Conservation (phyloP, 1,284 basidiomycete genomes). For the Heterobasidion occidentale region DNA sequence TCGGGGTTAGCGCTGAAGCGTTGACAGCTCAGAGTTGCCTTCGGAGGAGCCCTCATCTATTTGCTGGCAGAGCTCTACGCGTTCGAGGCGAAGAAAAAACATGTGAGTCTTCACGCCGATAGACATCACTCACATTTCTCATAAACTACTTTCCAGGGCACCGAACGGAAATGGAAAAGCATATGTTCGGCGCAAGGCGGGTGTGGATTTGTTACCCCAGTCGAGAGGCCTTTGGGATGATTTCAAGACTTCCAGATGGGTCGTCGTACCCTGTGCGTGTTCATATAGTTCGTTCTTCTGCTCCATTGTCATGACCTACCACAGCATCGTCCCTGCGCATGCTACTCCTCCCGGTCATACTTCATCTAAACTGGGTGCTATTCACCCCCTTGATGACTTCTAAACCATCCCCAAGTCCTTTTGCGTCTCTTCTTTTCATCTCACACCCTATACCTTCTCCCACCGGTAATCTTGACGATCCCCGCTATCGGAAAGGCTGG, state of each 20-base stretch:
- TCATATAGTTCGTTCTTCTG: background rate
- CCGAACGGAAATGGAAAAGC: background rate
- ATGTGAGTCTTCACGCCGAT: background rate
- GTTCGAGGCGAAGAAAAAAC: slow-evolving; percentile 22
- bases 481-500: slow-evolving; percentile 72
- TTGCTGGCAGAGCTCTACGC: background rate
- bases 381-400: slow-evolving; percentile 39
- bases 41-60: background rate
- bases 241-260: slow-evolving; percentile 57
- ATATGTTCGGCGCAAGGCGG: background rate
- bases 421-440: slow-evolving; percentile 70
- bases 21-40: background rate
- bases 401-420: slow-evolving; percentile 59
- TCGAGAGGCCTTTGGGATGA: slow-evolving; percentile 22
- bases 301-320: background rate
- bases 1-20: background rate
- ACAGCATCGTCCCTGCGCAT: slow-evolving; percentile 68
- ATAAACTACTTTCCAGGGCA: slow-evolving; percentile 25
- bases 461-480: slow-evolving; percentile 31
- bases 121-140: background rate
- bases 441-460: slow-evolving; percentile 60
- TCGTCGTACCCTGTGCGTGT: slow-evolving; percentile 61
- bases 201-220: background rate
- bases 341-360: slow-evolving; percentile 61
- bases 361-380: slow-evolving; percentile 70